Evolutionary conservation across 345 rosid genomes (phyloP).

Genomic region (Syzygium aqueum): DNA sequence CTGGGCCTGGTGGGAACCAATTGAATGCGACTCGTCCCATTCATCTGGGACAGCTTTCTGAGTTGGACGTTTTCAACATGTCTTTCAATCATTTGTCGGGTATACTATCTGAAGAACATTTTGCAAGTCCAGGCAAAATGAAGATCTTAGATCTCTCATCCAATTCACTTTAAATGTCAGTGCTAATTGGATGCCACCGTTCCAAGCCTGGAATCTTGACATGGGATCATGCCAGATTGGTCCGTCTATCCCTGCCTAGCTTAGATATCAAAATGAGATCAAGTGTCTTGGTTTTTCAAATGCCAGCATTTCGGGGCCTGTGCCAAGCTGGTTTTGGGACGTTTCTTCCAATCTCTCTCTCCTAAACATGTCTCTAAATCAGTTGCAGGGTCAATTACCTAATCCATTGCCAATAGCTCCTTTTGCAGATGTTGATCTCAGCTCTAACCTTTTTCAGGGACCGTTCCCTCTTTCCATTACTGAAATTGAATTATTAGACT

Average conservation of each 20-base stretch:
- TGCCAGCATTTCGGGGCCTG: slow-evolving; percentile 27
- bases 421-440: slow-evolving; percentile 23
- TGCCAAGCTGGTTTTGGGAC: slow-evolving; percentile 46
- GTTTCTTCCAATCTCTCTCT: slow-evolving; percentile 15
- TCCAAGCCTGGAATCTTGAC: slow-evolving; percentile 20
- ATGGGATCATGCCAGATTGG: slow-evolving; percentile 29
- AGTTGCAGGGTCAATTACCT: slow-evolving; percentile 17
- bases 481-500: slow-evolving; percentile 13
- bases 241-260: slow-evolving; percentile 33
- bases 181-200: slow-evolving; percentile 34
- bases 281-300: slow-evolving; percentile 14
- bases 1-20: slow-evolving; percentile 11
- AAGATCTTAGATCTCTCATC: slow-evolving; percentile 15
- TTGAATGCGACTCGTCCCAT: slow-evolving; percentile 33
- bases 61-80: slow-evolving; percentile 11
- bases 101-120: slow-evolving; percentile 17
- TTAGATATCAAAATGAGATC: slow-evolving; percentile 15
- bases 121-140: slow-evolving; percentile 17
- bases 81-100: slow-evolving; percentile 28
- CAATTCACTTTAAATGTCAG: slow-evolving; percentile 27
- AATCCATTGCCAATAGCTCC: slow-evolving; percentile 1
- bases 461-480: slow-evolving; percentile 11
- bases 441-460: slow-evolving; percentile 18
- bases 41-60: slow-evolving; percentile 20
- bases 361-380: slow-evolving; percentile 24